Percentiles rank a stretch among this genome's conserved stretches.
These are phyloP conservation scores for Sideroxylon spinosum DNA, from an alignment of 179 eudicot species.

Conservation along the genomic window DNA sequence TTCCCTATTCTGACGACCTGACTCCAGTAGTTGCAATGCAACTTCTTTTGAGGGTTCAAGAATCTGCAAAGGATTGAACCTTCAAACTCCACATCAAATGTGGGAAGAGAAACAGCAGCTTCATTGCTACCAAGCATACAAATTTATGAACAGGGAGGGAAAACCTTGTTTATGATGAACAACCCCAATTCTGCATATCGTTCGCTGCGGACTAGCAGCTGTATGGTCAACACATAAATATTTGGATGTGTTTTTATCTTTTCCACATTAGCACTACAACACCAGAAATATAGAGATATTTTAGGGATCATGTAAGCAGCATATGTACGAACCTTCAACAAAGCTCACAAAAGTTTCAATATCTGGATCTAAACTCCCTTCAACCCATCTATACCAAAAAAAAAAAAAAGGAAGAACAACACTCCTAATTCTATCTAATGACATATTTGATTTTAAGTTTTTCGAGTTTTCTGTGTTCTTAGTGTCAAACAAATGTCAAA, in stretches of 20 bases:
- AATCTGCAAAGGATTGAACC: constrained; percentile 47
- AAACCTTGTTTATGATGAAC: constrained; percentile 78
- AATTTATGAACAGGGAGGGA: neutral
- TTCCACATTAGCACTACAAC: constrained; percentile 65
- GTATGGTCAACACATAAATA: constrained; percentile 62
- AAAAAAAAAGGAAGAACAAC: too few species aligned
- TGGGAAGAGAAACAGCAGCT: constrained; percentile 12
- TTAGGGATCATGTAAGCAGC: neutral
- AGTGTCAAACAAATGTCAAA: too few species aligned
- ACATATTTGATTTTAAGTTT: too few species aligned
- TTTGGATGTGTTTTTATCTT: constrained; percentile 64
- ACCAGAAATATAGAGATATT: constrained; percentile 14
- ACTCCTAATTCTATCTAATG: too few species aligned
- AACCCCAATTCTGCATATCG: constrained; percentile 74
- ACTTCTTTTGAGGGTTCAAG: constrained; percentile 95
- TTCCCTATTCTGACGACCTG: constrained; percentile 62
- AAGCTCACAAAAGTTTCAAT: too few species aligned
- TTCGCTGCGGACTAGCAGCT: constrained; percentile 66
- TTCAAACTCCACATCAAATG: constrained; percentile 6
- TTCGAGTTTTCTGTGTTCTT: too few species aligned
- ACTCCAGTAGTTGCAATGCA: constrained; percentile 74
- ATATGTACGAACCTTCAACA: too few species aligned
- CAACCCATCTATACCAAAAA: too few species aligned
- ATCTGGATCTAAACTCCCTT: too few species aligned
- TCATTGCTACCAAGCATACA: neutral